Evolutionary conservation across 1,139 yeast genomes (phyloP).

Genomic region (Blastobotrys ciferrii): DNA sequence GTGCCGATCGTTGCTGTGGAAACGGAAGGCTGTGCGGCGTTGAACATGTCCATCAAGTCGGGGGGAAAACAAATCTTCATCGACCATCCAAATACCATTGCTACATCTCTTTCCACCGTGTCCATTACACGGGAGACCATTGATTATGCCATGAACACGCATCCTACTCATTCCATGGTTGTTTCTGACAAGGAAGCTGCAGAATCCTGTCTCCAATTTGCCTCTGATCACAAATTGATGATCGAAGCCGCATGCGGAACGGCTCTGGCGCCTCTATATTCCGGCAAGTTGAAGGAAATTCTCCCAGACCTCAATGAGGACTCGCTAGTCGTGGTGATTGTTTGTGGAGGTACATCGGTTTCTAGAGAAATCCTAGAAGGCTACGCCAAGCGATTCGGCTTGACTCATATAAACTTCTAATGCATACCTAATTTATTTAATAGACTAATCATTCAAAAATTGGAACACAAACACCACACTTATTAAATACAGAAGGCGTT

Average conservation of each 20-base stretch:
- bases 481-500: too few species aligned
- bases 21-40: conserved; percentile 62
- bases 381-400: conserved; percentile 28
- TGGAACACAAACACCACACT: too few species aligned
- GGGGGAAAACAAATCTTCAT: conserved; percentile 39
- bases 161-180: conserved; percentile 46
- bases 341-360: conserved; percentile 37
- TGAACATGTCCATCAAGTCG: conserved; percentile 49
- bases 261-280: conserved; percentile 54
- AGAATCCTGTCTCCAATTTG: conserved; percentile 50
- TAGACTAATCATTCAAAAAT: not conserved
- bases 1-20: conserved; percentile 61
- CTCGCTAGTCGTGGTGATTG: conserved; percentile 33
- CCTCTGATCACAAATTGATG: conserved; percentile 49
- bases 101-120: conserved; percentile 63
- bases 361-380: conserved; percentile 31
- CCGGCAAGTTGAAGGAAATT: conserved; percentile 25
- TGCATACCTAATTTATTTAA: conserved; percentile 5
- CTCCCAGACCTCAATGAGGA: conserved; percentile 29
- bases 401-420: conserved; percentile 13
- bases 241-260: conserved; percentile 81
- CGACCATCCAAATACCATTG: conserved; percentile 53
- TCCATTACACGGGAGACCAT: conserved; percentile 52
- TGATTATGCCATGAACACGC: conserved; percentile 40
- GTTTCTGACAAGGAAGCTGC: conserved; percentile 59